phyloP scores from a whole-genome alignment of 768 basidiomycete genomes.

The Podaxis carcinomalis region DNA sequence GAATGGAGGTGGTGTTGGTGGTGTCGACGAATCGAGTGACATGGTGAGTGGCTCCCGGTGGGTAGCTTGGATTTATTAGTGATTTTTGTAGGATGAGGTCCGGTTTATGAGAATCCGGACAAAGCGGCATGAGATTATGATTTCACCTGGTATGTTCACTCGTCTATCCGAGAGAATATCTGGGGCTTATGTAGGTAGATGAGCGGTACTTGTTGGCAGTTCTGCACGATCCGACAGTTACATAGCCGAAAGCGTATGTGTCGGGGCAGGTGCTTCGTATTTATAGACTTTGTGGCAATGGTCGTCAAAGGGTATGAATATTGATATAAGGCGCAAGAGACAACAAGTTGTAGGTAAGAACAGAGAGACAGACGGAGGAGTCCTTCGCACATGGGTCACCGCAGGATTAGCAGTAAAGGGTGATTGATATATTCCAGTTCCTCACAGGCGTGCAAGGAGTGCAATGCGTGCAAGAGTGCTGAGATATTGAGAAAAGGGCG shows the following conservation, averaged over 20 bases:
- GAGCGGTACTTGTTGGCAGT: slow-evolving; percentile 79
- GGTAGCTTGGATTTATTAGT: not conserved
- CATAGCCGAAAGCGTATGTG: not conserved
- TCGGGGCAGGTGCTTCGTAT: slow-evolving; percentile 1
- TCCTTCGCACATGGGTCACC: slow-evolving; percentile 7
- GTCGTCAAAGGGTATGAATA: slow-evolving; percentile 12
- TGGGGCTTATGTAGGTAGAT: slow-evolving; percentile 38
- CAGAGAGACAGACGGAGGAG: not conserved
- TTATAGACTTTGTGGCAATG: slow-evolving; percentile 4
- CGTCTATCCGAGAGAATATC: too few relatives aligned
- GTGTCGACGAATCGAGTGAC: slow-evolving; percentile 34
- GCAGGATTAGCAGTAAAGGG: not conserved
- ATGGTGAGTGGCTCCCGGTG: slow-evolving; percentile 36
- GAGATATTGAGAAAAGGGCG: not conserved
- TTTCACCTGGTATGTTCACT: slow-evolving; percentile 72
- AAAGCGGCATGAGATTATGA: slow-evolving; percentile 89
- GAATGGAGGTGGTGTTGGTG: slow-evolving; percentile 36
- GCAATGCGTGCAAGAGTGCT: not conserved
- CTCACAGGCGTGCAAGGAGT: not conserved
- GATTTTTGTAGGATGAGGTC: slow-evolving; percentile 64
- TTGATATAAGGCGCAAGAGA: slow-evolving; percentile 7
- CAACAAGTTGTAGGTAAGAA: slow-evolving; percentile 10
- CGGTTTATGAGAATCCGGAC: slow-evolving; percentile 89
- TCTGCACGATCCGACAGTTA: slow-evolving; percentile 59
- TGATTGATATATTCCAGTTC: not conserved